Percentiles rank a stretch among this genome's conserved stretches.
These are phyloP conservation scores for Colletotrichum filicis DNA, from an alignment of 2,329 filamentous ascomycete genomes.

Conservation along the genomic window DNA sequence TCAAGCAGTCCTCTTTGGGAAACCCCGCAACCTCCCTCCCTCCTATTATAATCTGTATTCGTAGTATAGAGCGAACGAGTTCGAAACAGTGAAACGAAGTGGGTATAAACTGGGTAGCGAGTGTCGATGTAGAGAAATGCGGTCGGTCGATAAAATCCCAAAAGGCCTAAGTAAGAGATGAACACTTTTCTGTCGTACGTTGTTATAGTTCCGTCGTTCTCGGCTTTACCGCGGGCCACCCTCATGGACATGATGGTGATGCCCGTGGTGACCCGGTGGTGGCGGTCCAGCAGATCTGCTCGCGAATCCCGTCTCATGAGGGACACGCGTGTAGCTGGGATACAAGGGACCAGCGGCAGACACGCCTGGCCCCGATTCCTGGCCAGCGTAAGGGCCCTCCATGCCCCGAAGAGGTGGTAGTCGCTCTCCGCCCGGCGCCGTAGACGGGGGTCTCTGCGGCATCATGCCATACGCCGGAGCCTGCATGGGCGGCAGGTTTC, in stretches of 20 bases:
- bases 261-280: constrained; percentile 9
- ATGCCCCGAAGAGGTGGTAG: constrained; percentile 60
- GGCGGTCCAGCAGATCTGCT: constrained; percentile 20
- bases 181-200: constrained; percentile 20
- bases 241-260: constrained; percentile 24
- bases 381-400: constrained; percentile 45
- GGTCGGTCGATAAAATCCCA: not conserved
- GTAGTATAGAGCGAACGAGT: constrained; percentile 18
- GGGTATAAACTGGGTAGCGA: constrained; percentile 25
- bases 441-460: constrained; percentile 49
- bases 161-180: not conserved
- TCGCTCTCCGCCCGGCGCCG: constrained; percentile 52
- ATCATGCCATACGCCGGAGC: constrained; percentile 49
- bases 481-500: constrained; percentile 54
- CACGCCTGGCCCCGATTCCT: constrained; percentile 7
- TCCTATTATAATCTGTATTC: constrained; percentile 31
- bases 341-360: constrained; percentile 27
- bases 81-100: constrained; percentile 20
- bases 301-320: constrained; percentile 36
- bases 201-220: not conserved
- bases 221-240: constrained; percentile 9
- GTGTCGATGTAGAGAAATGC: constrained; percentile 4
- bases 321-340: constrained; percentile 33
- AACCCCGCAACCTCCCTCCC: not conserved
- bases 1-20: constrained; percentile 13